These are phyloP conservation scores for Skeletonema potamos DNA, from an alignment of 108 stramenopile genomes.

Conservation along the genomic window DNA sequence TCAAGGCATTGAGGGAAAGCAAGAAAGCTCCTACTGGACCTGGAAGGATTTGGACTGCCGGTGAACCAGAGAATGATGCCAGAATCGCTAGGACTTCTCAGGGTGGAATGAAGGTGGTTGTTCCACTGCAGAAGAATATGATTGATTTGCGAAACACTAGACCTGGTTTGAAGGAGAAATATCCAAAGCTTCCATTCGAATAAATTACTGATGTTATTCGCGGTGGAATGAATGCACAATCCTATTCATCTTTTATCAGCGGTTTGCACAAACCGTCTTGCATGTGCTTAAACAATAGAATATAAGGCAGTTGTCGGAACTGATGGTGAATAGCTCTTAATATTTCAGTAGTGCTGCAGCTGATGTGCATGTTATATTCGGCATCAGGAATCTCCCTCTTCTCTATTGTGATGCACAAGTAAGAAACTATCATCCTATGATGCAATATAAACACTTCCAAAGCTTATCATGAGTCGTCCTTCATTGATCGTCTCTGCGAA, in stretches of 20 bases:
- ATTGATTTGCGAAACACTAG: slow-evolving; percentile 45
- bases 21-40: slow-evolving; percentile 56
- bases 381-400: no score
- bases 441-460: not conserved
- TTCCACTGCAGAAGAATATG: slow-evolving; percentile 60
- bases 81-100: slow-evolving; percentile 42
- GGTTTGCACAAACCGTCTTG: not conserved
- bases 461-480: not conserved
- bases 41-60: slow-evolving; percentile 71
- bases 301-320: no score
- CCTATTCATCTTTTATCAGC: not conserved
- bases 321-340: no score
- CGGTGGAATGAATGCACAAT: not conserved
- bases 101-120: slow-evolving; percentile 59
- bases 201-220: slow-evolving; percentile 10
- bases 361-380: no score
- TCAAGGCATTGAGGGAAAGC: slow-evolving; percentile 53
- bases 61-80: slow-evolving; percentile 65
- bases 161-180: slow-evolving; percentile 57
- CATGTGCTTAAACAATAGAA: not conserved
- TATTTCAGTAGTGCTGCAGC: no score
- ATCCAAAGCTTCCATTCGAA: slow-evolving; percentile 56
- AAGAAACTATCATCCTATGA: not conserved
- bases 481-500: slow-evolving; percentile 21
- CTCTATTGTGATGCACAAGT: not conserved